A percentile compares a stretch with the other conserved stretches of the same genome.
Evolutionary conservation across 2,329 filamentous ascomycete genomes (phyloP).

Genomic region (Colletotrichum cereale): DNA sequence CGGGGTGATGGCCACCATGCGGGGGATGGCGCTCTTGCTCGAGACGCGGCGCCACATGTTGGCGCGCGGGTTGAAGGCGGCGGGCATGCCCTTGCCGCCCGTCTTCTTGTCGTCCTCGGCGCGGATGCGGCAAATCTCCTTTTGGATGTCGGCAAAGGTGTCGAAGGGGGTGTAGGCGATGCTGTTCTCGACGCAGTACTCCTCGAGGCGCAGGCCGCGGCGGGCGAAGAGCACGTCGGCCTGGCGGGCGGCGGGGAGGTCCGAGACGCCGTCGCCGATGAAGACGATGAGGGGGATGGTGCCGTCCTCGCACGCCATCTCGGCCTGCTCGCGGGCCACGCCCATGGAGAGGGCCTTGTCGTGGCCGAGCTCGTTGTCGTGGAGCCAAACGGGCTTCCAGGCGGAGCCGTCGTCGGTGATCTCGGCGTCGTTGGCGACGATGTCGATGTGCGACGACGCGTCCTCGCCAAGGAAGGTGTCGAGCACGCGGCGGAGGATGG

Average conservation of each 20-base stretch:
- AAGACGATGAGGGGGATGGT: slow-evolving; percentile 76
- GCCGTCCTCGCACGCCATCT: slow-evolving; percentile 67
- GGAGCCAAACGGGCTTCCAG: slow-evolving; percentile 77
- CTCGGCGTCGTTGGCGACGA: slow-evolving; percentile 75
- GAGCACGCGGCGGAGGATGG: slow-evolving; percentile 70
- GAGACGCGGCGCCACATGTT: slow-evolving; percentile 76
- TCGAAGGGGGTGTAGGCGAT: slow-evolving; percentile 73
- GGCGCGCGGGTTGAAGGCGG: slow-evolving; percentile 74
- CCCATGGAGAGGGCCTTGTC: slow-evolving; percentile 76
- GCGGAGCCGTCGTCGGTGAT: slow-evolving; percentile 68
- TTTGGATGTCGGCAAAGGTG: slow-evolving; percentile 75
- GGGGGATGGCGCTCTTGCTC: slow-evolving; percentile 65
- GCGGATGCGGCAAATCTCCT: slow-evolving; percentile 68
- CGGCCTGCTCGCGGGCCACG: slow-evolving; percentile 68
- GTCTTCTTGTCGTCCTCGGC: slow-evolving; percentile 72
- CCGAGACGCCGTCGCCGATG: slow-evolving; percentile 77
- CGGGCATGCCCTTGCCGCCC: slow-evolving; percentile 68
- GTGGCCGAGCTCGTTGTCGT: slow-evolving; percentile 74
- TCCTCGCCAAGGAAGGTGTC: slow-evolving; percentile 75
- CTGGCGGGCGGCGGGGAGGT: slow-evolving; percentile 74
- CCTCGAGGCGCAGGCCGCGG: slow-evolving; percentile 72
- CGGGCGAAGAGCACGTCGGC: slow-evolving; percentile 77
- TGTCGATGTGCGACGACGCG: slow-evolving; percentile 69
- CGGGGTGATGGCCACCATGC: slow-evolving; percentile 52
- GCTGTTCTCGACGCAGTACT: slow-evolving; percentile 73